Base-by-base conservation (phyloP, 305 asterid species). In the Euphrasia arctica region DNA sequence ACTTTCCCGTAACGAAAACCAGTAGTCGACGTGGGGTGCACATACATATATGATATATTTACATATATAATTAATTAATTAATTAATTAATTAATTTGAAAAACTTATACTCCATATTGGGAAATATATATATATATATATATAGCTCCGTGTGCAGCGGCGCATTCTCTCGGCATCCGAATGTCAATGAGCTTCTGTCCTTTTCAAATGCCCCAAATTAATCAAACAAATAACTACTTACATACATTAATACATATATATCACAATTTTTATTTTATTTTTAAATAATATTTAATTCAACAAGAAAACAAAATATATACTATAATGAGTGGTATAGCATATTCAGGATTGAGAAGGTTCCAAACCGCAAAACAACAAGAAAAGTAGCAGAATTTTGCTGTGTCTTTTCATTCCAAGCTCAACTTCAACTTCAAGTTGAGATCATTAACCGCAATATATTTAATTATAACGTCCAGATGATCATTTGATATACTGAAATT, bases 321-420 rank as follows among this genome's bases (percentile, higher is more conserved):
- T 25, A 25, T 6, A 2, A 10, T 59, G 48, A 63, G 22, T 10
- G 13, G 52, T 10, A 48, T 8, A 58, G 52, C 55, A 83, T 86
- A 78, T 75, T 64, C 50, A 63, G 75, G 31, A n/a, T 9, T 68
- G 49, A 74, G 80, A 70, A 78, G 66, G 52, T 74, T 83, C 89
- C 91, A 86, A 84, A 84, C 41, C 58, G 64, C 59, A 59, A 22
- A 65, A 63, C 69, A 70, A 78, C 89, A 84, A 51, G 55, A 62
- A 60, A 18, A 41, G 32, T 25, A 62, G 61, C 65, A 75, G 42
- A 71, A 66, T 22, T 13, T 50, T 50, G 18, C 59, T 34, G 77
- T 72, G 65, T 39, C 67, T 57, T 47, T 60, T 2, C 50, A 0
- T 22, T 83, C 81, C 82, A 86, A 86, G 75, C 71, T 62, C 29